Base-by-base conservation (phyloP, 2,329 filamentous ascomycete species). In the Aspergillus pseudoviridinutans region DNA sequence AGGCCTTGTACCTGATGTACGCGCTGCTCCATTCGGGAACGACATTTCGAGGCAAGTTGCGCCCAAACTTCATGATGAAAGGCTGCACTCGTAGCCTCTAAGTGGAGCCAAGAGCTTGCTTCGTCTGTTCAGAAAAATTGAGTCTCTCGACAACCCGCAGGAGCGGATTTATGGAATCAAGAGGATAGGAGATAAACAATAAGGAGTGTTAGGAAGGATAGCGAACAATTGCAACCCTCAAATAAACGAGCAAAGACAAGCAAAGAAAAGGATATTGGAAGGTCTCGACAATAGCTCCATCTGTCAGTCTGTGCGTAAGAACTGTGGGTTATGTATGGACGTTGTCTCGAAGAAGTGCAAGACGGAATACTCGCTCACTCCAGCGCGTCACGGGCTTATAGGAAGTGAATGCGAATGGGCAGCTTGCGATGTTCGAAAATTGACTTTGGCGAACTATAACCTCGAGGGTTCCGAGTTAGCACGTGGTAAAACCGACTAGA, bases 1-100 rank as follows among this genome's bases (percentile, higher is more conserved):
- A 67, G 8, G 74, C 72, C 62, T 80, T 82, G 69, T 81, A 81
- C 58, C 77, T 78, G 66, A 82, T 81, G 67, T 81, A 82, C 28
- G 71, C 73, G 44, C 75, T 69, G 56, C 78, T 75, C 79, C 79
- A 81, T 68, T 81, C 79, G 12, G 79, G 79, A 28, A 81, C 79
- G 56, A 79, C 77, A 59, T 80, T 80, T 56, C 78, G 74, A 17
- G 78, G 66, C 49, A 81, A 66, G 65, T 80, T 80, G 58, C 77
- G 76, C 29, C 79, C 78, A 66, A 81, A 81, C 66, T 81, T 81
- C 79, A 81, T 81, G 17, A 58, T 76, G 68, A 49, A 50, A 49
- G 51, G 51, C 44, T 14, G 14, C 25, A 22, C 27, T 52, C 28
- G 29, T 25, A 42, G 12, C 22, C 44, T 27, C 44, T 5, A 27